Percentiles rank a stretch among this genome's conserved stretches.
Conservation (phyloP, 1,139 yeast genomes). For the Diutina ranongensis region DNA sequence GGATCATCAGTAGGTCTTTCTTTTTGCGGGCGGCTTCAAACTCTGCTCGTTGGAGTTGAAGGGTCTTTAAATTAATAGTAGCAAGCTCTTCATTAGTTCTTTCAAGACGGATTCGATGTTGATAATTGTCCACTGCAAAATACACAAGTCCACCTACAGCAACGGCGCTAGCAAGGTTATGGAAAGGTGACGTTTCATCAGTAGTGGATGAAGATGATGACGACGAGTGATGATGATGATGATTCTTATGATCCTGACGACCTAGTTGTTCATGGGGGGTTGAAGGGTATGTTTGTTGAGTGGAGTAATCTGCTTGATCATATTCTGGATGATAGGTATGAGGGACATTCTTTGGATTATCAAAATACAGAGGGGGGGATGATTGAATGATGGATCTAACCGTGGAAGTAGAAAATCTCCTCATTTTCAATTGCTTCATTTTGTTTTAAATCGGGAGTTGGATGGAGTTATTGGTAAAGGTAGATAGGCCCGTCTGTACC, state of each 20-base stretch:
- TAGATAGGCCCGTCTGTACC: neutral
- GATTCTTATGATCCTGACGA: constrained; percentile 14
- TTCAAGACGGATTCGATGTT: constrained; percentile 30
- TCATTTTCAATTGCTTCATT: no score
- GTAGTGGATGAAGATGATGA: neutral
- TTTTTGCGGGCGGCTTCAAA: constrained; percentile 33
- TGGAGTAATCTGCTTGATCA: constrained; percentile 31
- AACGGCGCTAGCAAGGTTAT: constrained; percentile 23
- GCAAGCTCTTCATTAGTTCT: constrained; percentile 26
- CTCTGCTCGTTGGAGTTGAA: constrained; percentile 31
- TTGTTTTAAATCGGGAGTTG: no score
- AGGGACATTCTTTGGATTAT: neutral
- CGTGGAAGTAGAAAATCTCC: neutral
- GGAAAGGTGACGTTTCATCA: constrained; percentile 11
- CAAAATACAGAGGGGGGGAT: constrained; percentile 1
- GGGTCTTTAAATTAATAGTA: constrained; percentile 30
- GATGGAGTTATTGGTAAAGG: no score
- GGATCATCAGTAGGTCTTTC: constrained; percentile 33
- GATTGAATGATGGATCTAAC: neutral
- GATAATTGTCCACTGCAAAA: constrained; percentile 42
- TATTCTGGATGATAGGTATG: neutral
- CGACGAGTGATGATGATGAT: neutral
- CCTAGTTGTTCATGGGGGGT: constrained; percentile 21
- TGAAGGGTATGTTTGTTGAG: no score
- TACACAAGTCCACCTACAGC: constrained; percentile 32